Evolutionary conservation across 352 stramenopile genomes (phyloP).

Genomic region (Phytophthora ramorum): DNA sequence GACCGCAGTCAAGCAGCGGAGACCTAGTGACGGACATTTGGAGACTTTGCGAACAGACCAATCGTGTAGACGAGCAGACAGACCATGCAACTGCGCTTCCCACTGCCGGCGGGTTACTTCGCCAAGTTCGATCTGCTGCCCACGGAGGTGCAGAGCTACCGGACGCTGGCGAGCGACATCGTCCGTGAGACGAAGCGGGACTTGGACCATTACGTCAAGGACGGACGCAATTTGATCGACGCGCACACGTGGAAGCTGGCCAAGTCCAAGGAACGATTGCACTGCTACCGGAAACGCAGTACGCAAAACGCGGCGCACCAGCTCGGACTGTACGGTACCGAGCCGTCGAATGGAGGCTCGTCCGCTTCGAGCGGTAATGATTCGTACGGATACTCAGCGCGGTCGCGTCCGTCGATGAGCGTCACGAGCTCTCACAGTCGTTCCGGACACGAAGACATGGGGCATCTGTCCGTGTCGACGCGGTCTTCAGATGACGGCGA

Average conservation of each 20-base stretch:
- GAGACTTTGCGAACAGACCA: constrained; percentile 10
- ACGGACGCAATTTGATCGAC: constrained; percentile 67
- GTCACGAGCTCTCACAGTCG: constrained; percentile 37
- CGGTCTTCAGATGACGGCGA: constrained; percentile 44
- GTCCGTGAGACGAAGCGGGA: constrained; percentile 68
- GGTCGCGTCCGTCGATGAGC: constrained; percentile 36
- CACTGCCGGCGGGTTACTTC: constrained; percentile 71
- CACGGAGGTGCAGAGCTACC: constrained; percentile 59
- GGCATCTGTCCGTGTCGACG: constrained; percentile 29
- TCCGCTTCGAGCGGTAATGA: constrained; percentile 31
- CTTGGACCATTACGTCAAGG: constrained; percentile 59
- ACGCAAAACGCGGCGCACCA: constrained; percentile 36
- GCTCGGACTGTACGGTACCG: constrained; percentile 46
- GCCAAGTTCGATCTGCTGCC: constrained; percentile 73
- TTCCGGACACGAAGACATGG: constrained; percentile 30
- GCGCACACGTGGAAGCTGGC: constrained; percentile 68
- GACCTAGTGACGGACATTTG: background rate
- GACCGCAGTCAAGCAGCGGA: constrained; percentile 1
- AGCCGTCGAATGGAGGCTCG: constrained; percentile 5
- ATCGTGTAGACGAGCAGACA: background rate
- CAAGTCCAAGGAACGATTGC: constrained; percentile 71
- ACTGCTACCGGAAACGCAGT: constrained; percentile 63
- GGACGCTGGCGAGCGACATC: constrained; percentile 65
- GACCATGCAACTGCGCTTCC: constrained; percentile 83
- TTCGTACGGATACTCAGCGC: constrained; percentile 31